Base-by-base conservation (phyloP, 1,139 yeast genomes). In the Candida sp. region DNA sequence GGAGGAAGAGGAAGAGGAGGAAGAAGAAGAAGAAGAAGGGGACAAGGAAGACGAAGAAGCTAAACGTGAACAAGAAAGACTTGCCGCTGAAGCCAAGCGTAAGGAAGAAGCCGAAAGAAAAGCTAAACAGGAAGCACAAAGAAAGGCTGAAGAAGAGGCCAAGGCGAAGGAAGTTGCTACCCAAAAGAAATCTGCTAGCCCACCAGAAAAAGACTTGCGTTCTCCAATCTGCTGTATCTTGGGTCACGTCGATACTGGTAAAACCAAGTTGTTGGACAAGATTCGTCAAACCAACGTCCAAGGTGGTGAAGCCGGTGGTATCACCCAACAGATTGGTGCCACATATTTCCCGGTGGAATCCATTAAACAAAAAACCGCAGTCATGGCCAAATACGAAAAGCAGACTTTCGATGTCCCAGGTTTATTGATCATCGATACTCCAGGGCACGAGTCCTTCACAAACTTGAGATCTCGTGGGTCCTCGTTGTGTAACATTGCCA, bases 231-330 rank as follows among this genome's bases (percentile, higher is more conserved):
- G 99, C 73, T 93, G 97, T 88, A 96, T 94, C 66, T 83, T 94
- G 73, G 99, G 99, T 69, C 99, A 94, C 78, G 99, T 94, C 72
- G 99, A 94, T 81, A 94, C 99, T 52, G 99, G 99, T 86, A 96
- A 94, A 75, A 94, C 99, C 57, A 94, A 94, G 70, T 83, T 94
- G 60, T 81, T 94, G 68, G 99, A 94, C 69, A 96, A 94, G 73
- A 86, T 94, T 60, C 96, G 99, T 78, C 98, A 94, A 79, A 96
- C 98, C 46, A 94, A 94, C 65, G 99, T 94, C 55, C 99, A 94
- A 80, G 99, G 98, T 71, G 99, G 99, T 68, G 99, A 94, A 78
- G 99, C 99, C 51, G 99, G 99, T 80, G 99, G 99, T 80, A 96
- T 94, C 69, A 94, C 99, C 59, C 99, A 94, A 82, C 99, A 94